These are phyloP conservation scores for Capronia coronata DNA, from an alignment of 2,329 filamentous ascomycete genomes.

Conservation along the genomic window DNA sequence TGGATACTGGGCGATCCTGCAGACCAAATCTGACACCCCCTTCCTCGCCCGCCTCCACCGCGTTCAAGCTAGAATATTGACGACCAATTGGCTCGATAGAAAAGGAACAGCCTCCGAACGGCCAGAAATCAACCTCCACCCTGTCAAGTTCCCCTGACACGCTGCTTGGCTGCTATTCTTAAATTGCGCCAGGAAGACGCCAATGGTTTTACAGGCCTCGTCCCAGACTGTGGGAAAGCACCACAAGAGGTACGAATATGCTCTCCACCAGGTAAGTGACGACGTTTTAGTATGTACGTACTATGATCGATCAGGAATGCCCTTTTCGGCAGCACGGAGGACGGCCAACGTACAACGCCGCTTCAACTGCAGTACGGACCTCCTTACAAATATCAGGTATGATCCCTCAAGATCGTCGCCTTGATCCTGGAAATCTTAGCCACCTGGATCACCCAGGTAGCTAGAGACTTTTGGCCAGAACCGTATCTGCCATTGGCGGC, in stretches of 20 bases:
- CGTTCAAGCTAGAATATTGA: not conserved
- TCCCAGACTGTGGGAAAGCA: not conserved
- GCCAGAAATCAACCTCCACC: not conserved
- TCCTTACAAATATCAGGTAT: too few relatives aligned
- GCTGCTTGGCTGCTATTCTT: slow-evolving; percentile 15
- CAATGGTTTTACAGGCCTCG: not conserved
- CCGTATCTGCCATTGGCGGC: slow-evolving; percentile 7
- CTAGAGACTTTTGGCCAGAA: not conserved
- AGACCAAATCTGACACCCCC: slow-evolving; percentile 1
- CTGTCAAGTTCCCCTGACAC: not conserved
- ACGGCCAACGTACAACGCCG: too few relatives aligned
- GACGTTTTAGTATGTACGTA: too few relatives aligned
- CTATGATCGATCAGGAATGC: too few relatives aligned
- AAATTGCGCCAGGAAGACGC: slow-evolving; percentile 4
- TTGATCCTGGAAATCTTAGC: not conserved
- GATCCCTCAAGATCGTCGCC: not conserved
- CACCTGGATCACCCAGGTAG: not conserved
- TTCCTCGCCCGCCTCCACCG: slow-evolving; percentile 1
- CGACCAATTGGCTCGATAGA: not conserved
- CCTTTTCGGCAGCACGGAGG: too few relatives aligned
- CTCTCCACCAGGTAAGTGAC: not conserved
- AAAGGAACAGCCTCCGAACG: not conserved
- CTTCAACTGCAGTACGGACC: too few relatives aligned
- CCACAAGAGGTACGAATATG: not conserved
- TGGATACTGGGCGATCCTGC: slow-evolving; percentile 1